Evolutionary conservation across 306 rosid genomes (phyloP), one percentile per base, ranked within the genome.

Genomic region (Neltuma alba): DNA sequence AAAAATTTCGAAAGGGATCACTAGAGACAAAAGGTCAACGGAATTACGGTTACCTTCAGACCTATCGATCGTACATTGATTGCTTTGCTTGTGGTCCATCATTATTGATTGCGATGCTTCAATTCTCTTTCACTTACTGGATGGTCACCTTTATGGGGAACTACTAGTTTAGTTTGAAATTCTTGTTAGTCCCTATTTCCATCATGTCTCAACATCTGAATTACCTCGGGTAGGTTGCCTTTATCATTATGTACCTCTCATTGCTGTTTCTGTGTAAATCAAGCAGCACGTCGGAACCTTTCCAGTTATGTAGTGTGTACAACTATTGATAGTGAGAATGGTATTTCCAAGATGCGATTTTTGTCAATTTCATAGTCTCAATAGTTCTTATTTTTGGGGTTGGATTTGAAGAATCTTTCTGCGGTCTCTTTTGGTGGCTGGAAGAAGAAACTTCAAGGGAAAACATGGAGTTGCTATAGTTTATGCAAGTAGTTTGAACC

Each of bases 41-140:
- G 8, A 47, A n/a, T n/a, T n/a, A n/a, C n/a, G n/a, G n/a, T 44
- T 37, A n/a, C 28, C 41, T 66, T 66, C 34, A 23, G 60, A 68
- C 77, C 33, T 41, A 13, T 50, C 25, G 82, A 64, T 86, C 90
- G 66, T 69, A 40, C 80, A 77, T 76, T 81, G 72, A 14, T 87
- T 83, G 47, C 27, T 81, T 20, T 81, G 31, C 63, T 38, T 76
- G 58, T 25, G 58, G 52, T 18, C 50, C 58, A 41, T 80, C 40
- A 55, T 70, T 52, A n/a, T 69, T 69, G 45, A 74, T 58, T 34
- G 68, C 18, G 79, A 21, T 34, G 81, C 73, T 48, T 18, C 75
- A 67, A 55, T 65, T 81, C 63, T 25, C 48, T 55, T 79, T 47
- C 16, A 73, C 76, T 76, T 82, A 61, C 74, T 68, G 71, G 48